Conservation (phyloP, 371 early-diverging fungal genomes). For the Apophysomyces ossiformis region DNA sequence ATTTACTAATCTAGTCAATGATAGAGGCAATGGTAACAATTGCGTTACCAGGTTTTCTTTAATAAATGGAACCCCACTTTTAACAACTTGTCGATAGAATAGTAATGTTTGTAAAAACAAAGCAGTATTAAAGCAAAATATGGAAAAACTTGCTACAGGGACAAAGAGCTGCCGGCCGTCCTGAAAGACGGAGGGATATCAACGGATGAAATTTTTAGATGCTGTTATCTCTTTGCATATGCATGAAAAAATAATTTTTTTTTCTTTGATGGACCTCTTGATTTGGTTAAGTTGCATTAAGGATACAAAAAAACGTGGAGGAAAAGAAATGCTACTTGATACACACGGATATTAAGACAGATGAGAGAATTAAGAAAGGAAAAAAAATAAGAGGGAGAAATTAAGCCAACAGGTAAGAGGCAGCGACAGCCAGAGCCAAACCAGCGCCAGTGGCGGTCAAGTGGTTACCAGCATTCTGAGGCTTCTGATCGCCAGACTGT, state of each 20-base stretch:
- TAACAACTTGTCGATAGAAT: too few relatives aligned
- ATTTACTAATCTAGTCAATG: too few relatives aligned
- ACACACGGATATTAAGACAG: constrained; percentile 1
- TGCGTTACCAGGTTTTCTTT: too few relatives aligned
- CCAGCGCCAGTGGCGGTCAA: constrained; percentile 15
- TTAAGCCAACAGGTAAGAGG: constrained; percentile 17
- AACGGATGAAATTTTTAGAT: background rate
- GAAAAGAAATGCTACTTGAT: constrained; percentile 2
- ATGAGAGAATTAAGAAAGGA: background rate
- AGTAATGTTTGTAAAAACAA: too few relatives aligned
- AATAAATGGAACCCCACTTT: too few relatives aligned
- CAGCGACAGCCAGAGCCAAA: constrained; percentile 9
- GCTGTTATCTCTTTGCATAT: background rate
- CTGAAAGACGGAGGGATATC: background rate
- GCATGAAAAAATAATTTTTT: background rate
- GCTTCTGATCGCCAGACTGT: background rate
- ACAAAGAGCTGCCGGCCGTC: background rate
- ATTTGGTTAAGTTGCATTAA: constrained; percentile 2
- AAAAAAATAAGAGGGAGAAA: background rate
- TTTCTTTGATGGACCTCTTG: background rate
- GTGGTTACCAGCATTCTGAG: constrained; percentile 6
- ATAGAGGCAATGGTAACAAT: too few relatives aligned
- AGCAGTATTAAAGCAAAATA: too few relatives aligned
- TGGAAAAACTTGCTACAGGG: too few relatives aligned
- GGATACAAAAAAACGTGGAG: background rate